Evolutionary conservation across 306 rosid species (phyloP), one percentile per base, ranked within the genome.

Genomic region (peach (Prunus persica)): DNA sequence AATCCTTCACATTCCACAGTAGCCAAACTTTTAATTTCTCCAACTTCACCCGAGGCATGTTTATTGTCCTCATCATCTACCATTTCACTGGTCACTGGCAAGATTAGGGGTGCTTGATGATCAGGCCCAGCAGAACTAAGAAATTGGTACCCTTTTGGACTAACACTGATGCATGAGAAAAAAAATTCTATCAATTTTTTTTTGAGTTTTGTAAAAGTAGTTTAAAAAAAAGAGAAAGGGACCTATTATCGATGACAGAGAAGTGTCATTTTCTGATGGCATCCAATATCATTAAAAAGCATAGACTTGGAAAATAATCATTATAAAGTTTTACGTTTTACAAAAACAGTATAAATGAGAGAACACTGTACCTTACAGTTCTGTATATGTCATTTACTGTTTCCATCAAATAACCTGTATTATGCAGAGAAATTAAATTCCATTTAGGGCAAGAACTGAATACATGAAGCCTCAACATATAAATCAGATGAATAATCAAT

Each of bases 341-440:
- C 69, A 78, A 70, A 65, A 50, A 75, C 60, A 77, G 58, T 50
- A 79, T 72, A 73, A 68, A 55, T 55, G 41, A 34, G 43, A 78
- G 73, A 81, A 58, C 8, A 65, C 71, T 50, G 65, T 84, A 93
- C 97, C 98, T 91, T 80, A 91, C 71, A 81, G 85, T 72, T 83
- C 87, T 81, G 88, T 78, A 87, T 18, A 60, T 18, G 71, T 91
- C 97, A 72, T 16, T 20, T 50, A 87, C 66, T 30, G 50, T 83
- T 81, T 93, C 93, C 86, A 75, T 88, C 92, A 93, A 79, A 78
- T 89, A 93, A 72, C 92, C 98, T 93, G 98, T 32, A 80, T 45
- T 76, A 63, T 51, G 74, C 49, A 56, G 5, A 34, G 60, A 71
- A 45, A 80, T 77, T 67, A 61, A 45, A 51, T 51, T 58, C 65